Percentiles rank a stretch among this genome's conserved stretches.
phyloP scores from a whole-genome alignment of 768 basidiomycete genomes.

The Agaricus sinodeliciosus region DNA sequence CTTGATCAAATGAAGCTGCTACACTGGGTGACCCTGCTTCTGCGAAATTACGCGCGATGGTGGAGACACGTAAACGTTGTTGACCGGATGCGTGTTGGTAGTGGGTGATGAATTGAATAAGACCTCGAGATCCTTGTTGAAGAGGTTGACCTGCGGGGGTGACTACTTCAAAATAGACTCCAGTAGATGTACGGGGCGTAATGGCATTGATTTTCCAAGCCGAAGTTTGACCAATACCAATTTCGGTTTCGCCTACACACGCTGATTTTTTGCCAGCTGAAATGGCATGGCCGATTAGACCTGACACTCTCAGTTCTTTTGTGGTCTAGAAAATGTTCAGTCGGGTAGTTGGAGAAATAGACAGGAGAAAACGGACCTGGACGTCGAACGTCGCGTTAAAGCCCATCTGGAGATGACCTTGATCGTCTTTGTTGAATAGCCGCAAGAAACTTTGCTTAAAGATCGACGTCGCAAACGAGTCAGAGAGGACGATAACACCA shows the following conservation, averaged over 20 bases:
- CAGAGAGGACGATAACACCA: conserved; percentile 92
- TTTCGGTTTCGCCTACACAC: conserved; percentile 98
- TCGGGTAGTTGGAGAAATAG: not conserved
- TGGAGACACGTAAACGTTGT: conserved; percentile 93
- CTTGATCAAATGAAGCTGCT: conserved; percentile 94
- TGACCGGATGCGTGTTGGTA: conserved; percentile 98
- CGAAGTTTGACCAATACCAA: conserved; percentile 97
- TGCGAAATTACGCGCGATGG: conserved; percentile 94
- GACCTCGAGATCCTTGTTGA: conserved; percentile 82
- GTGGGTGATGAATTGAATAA: conserved; percentile 97
- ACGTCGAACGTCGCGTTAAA: conserved; percentile 99
- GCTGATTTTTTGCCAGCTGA: conserved; percentile 95
- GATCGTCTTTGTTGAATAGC: conserved; percentile 86
- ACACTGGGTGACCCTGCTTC: conserved; percentile 95
- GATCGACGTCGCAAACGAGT: conserved; percentile 95
- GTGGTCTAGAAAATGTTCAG: conserved; percentile 59
- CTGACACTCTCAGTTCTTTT: conserved; percentile 97
- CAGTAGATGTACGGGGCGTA: conserved; percentile 80
- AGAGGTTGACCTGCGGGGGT: conserved; percentile 94
- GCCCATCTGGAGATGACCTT: conserved; percentile 92
- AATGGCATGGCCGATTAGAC: conserved; percentile 95
- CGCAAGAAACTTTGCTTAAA: conserved; percentile 98
- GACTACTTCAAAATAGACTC: conserved; percentile 97
- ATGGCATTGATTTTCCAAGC: conserved; percentile 97
- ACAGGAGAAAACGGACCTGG: conserved; percentile 44